These are phyloP conservation scores for Cystobasidium tubakii DNA, from an alignment of 768 basidiomycete species.

Conservation along the genomic window DNA sequence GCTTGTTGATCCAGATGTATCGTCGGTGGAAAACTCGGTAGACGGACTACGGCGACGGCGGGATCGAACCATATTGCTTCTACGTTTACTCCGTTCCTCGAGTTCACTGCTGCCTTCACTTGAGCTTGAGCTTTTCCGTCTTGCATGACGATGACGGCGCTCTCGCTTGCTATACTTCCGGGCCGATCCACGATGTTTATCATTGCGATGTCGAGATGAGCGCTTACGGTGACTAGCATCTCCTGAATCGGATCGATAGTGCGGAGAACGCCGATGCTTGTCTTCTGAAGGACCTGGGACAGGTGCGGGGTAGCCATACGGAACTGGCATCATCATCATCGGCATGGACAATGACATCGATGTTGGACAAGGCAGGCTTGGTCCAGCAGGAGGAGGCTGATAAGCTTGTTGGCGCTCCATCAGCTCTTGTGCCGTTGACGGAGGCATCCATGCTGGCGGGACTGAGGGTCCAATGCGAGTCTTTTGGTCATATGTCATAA, in stretches of 20 bases:
- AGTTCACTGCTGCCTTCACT: not conserved
- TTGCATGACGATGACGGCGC: not conserved
- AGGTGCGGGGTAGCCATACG: not conserved
- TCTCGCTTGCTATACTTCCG: not conserved
- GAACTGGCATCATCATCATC: not conserved
- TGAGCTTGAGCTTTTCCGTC: not conserved
- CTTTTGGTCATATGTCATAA: not conserved
- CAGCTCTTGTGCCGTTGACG: not conserved
- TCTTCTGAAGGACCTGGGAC: not conserved
- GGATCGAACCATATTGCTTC: not conserved
- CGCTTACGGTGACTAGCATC: no score
- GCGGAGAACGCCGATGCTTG: not conserved
- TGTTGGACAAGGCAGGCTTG: not conserved
- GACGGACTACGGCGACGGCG: not conserved
- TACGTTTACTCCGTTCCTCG: no score
- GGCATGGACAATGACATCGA: not conserved
- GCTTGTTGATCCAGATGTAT: not conserved
- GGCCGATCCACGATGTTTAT: not conserved
- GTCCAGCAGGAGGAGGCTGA: not conserved
- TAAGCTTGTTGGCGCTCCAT: not conserved
- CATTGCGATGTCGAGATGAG: not conserved
- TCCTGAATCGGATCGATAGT: no score
- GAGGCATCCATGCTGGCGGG: not conserved
- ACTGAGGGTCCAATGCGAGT: not conserved
- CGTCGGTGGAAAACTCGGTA: not conserved